Evolutionary conservation across 2,329 filamentous ascomycete species (phyloP), one percentile per base, ranked within the genome.

Genomic region (Calycina herbarum): DNA sequence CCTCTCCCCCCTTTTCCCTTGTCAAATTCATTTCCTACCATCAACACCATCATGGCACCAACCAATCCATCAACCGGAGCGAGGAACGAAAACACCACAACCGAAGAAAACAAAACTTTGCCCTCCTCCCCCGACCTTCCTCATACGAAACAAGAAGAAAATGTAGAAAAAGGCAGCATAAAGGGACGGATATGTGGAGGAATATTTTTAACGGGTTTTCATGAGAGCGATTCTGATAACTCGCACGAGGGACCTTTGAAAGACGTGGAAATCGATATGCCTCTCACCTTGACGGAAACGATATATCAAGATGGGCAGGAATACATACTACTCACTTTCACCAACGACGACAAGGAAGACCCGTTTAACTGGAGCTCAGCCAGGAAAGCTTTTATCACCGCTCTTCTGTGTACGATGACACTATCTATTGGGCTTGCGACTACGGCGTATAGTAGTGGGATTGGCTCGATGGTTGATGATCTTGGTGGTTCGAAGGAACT

Each of bases 381-480:
- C 61, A 76, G 79, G 65, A 83, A 83, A 74, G 75, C 77, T 3
- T 78, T 80, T 68, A 81, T 83, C 68, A 80, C 80, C 2, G 67
- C 77, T 3, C 77, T 83, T 57, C 79, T 84, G 15, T 82, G 82
- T 69, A 68, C 82, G 13, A 84, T 84, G 82, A 83, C 82, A 1
- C 76, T 84, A 8, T 84, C 83, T 74, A 83, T 84, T 65, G 82
- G 82, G 73, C 77, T 83, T 15, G 82, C 82, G n/a, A 84, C 82
- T 5, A 84, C 82, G 3, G 81, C 82, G 11, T 84, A 84, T 76
- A 81, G 78, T 62, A 82, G 81, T 27, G 82, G 82, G 56, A 81
- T 84, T 69, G 71, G 73, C 62, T 75, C 73, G 62, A 84, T 84
- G 82, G 75, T 73, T 13, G 69, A 72, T 40, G 82, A 84, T 0